These are phyloP conservation scores for Chlorella sp. DNA, from an alignment of 139 green algal species.

Conservation along the genomic window DNA sequence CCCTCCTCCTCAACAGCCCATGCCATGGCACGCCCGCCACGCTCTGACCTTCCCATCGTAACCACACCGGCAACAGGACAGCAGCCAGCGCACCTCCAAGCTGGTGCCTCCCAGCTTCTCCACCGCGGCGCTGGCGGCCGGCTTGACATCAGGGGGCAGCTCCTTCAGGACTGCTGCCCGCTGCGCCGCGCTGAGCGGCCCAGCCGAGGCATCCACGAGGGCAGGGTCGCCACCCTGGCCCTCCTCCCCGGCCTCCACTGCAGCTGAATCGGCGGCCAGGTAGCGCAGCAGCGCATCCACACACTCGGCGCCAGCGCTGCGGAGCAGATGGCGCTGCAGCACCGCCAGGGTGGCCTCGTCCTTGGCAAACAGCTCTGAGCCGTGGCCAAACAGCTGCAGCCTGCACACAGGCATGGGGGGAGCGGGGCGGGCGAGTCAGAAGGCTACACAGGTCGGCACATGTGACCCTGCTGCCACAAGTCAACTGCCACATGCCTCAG, in stretches of 20 bases:
- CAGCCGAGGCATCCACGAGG: neutral
- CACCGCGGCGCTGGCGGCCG: slow-evolving; percentile 26
- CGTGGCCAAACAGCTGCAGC: slow-evolving; percentile 73
- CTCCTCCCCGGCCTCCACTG: neutral
- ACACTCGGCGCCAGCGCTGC: slow-evolving; percentile 56
- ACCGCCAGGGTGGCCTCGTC: slow-evolving; percentile 50
- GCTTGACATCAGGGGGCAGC: slow-evolving; percentile 47
- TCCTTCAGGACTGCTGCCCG: slow-evolving; percentile 41
- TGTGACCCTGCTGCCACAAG: no score
- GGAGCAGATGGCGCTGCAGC: slow-evolving; percentile 76
- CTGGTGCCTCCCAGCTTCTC: slow-evolving; percentile 40
- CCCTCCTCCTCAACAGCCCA: no score
- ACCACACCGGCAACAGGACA: neutral
- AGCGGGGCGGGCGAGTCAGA: neutral
- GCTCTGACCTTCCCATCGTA: neutral
- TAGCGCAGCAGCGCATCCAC: slow-evolving; percentile 74
- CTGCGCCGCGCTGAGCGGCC: slow-evolving; percentile 46
- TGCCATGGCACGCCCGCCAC: no score
- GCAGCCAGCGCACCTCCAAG: slow-evolving; percentile 1
- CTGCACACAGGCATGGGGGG: neutral
- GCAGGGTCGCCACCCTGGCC: slow-evolving; percentile 8
- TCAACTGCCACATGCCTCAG: no score
- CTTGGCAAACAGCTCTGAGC: slow-evolving; percentile 57
- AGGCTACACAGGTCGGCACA: no score
- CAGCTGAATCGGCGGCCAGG: slow-evolving; percentile 34